Base-by-base conservation (phyloP, 208 protist genomes). In the Phytomonas sp. region DNA sequence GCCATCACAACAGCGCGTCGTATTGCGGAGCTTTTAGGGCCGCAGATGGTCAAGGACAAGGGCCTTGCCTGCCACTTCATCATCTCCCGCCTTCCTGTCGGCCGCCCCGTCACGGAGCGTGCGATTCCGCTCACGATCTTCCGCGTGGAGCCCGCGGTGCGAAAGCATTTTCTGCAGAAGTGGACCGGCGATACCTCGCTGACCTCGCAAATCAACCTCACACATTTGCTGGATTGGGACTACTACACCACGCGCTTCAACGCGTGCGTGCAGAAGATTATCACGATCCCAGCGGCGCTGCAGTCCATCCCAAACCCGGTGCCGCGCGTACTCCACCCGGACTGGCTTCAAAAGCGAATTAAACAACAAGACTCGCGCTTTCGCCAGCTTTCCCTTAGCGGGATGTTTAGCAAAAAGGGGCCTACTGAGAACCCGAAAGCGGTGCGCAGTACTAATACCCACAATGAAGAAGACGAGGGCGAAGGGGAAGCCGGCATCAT, bases 271-370 rank as follows among this genome's bases (percentile, higher is more conserved):
- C 98, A 99, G 81, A 99, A 99, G 78, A 99, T 99, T 70, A 97
- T 99, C 69, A 99, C 98, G 8, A 99, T 99, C 74, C 99, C 99
- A 1, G 98, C 99, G 5, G 98, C 97, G 16, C 79, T 99, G 45
- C 99, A 99, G 79, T 78, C 78, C 12, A 63, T 99, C 30, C 61
- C 73, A 0, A 99, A 99, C 81, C 98, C 98, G 11, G 94, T 99
- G 0, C 98, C 98, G 26, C 88, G 97, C 7, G 97, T 99, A 36
- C 66, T 33, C 19, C 97, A 99, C 74, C 99, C 99, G 0, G 96
- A 99, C 32, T 99, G 99, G 98, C 87, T 99, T 61, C 66, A 91
- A 12, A 95, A 98, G 75, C 78, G 89, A 36, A 71, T 99, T 23
- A 81, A 86, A 32, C 85, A 95, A 70, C 84, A 84, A 67, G 83